These are phyloP conservation scores for Cystofilobasidium ferigula DNA, from an alignment of 768 basidiomycete genomes.

Conservation along the genomic window DNA sequence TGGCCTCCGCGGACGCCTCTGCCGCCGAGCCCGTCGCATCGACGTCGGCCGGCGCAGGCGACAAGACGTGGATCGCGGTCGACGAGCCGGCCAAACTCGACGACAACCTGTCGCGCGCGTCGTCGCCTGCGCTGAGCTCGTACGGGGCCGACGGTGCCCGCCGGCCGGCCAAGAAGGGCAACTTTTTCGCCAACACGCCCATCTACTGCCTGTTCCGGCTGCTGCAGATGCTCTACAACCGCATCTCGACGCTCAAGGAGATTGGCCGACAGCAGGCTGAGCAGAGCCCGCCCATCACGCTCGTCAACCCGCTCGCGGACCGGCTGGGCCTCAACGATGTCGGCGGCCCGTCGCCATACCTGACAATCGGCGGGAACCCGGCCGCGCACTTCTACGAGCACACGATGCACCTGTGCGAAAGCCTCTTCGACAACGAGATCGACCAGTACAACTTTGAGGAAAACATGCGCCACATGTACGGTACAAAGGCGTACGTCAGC, in stretches of 20 bases:
- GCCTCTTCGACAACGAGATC: conserved; percentile 82
- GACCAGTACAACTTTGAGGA: conserved; percentile 90
- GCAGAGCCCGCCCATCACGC: conserved; percentile 43
- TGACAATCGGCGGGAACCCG: conserved; percentile 39
- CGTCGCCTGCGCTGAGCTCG: conserved; percentile 25
- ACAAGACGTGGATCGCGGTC: conserved; percentile 39
- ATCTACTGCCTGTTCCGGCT: conserved; percentile 82
- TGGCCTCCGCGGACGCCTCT: conserved; percentile 9
- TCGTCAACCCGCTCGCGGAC: conserved; percentile 69
- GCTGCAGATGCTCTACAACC: conserved; percentile 77
- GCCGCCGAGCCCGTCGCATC: background rate
- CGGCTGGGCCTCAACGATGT: conserved; percentile 72
- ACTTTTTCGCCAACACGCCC: conserved; percentile 81
- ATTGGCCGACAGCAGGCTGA: conserved; percentile 58
- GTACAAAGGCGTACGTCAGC: conserved; percentile 65
- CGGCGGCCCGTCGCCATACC: conserved; percentile 32
- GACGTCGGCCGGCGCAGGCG: conserved; percentile 10
- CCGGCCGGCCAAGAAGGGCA: conserved; percentile 31
- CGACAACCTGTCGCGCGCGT: conserved; percentile 32
- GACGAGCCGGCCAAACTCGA: conserved; percentile 27
- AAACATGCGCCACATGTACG: conserved; percentile 66
- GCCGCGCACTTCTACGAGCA: conserved; percentile 73
- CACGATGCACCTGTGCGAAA: conserved; percentile 79
- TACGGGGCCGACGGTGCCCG: conserved; percentile 20
- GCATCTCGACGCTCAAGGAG: conserved; percentile 72